Conservation (phyloP, 2,329 filamentous ascomycete genomes). For the Sarocladium oryzae region DNA sequence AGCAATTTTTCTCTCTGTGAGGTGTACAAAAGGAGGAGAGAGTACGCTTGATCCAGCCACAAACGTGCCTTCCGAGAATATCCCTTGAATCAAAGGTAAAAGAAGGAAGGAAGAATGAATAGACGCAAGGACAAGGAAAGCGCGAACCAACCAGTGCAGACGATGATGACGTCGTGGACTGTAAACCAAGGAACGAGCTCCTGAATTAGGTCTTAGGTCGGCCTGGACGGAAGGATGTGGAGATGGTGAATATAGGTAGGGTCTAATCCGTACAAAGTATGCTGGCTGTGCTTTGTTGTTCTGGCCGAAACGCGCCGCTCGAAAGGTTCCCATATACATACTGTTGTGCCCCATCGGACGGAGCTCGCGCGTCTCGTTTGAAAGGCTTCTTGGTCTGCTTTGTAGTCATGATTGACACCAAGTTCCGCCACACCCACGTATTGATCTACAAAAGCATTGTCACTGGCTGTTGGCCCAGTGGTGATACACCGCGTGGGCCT, state of each 20-base stretch:
- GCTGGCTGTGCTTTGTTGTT: background rate
- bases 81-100: too few species aligned
- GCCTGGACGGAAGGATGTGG: background rate
- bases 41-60: too few species aligned
- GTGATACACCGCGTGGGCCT: background rate
- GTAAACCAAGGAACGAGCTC: background rate
- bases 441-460: background rate
- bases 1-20: too few species aligned
- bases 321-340: background rate
- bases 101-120: background rate
- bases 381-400: too few species aligned
- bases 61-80: too few species aligned
- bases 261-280: too few species aligned
- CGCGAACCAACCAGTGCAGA: background rate
- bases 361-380: too few species aligned
- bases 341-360: too few species aligned
- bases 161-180: background rate
- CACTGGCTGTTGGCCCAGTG: background rate
- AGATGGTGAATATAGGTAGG: background rate
- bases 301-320: background rate
- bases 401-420: background rate
- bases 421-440: background rate
- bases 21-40: too few species aligned
- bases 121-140: background rate
- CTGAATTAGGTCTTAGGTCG: background rate